Conservation (phyloP, 306 rosid genomes). For the Trichosanthes truncata region DNA sequence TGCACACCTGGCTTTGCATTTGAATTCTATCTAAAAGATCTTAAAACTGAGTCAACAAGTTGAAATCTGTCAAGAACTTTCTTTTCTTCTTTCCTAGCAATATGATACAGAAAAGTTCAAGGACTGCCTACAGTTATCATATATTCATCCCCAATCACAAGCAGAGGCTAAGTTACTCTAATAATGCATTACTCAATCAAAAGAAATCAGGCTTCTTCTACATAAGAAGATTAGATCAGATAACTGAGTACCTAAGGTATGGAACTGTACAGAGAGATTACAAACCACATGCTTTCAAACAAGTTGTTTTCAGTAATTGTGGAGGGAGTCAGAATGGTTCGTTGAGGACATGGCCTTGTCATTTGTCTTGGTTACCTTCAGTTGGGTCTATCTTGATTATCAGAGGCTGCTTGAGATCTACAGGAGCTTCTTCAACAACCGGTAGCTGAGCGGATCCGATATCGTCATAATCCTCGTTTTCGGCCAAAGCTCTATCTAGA, state of each 20-base stretch:
- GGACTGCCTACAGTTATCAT: neutral
- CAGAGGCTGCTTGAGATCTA: conserved; percentile 62
- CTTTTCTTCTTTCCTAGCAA: neutral
- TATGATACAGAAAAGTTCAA: neutral
- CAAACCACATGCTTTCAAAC: neutral
- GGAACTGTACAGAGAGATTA: neutral
- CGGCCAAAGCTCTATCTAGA: conserved; percentile 81
- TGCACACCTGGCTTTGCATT: neutral
- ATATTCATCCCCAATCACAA: neutral
- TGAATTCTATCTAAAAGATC: neutral
- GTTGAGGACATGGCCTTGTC: conserved; percentile 7
- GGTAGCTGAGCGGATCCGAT: conserved; percentile 27
- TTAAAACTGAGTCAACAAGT: too few species aligned
- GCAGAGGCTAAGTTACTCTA: neutral
- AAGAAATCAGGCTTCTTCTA: neutral
- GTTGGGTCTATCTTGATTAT: conserved; percentile 46
- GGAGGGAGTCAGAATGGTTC: neutral
- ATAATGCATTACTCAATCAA: neutral
- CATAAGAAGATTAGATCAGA: neutral
- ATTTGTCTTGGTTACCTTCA: conserved; percentile 25
- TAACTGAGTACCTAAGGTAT: neutral
- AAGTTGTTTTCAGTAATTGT: neutral
- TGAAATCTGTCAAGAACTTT: neutral
- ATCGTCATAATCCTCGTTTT: conserved; percentile 38
- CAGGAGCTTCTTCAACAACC: conserved; percentile 24